Conservation (phyloP, 2,329 filamentous ascomycete species). For the Neonectria magnoliae region DNA sequence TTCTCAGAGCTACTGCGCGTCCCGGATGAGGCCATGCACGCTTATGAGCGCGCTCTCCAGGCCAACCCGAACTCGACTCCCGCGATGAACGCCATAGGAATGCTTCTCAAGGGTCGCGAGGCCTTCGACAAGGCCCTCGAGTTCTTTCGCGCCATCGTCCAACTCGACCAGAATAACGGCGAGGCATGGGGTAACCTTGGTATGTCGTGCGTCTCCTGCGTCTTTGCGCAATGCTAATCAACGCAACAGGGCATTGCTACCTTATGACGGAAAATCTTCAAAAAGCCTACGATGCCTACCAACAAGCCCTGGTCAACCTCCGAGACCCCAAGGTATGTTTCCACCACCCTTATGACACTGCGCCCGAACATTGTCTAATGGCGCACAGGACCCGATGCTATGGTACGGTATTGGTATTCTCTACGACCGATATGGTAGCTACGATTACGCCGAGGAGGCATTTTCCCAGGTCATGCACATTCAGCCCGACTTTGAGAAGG, state of each 20-base stretch:
- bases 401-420: slow-evolving; percentile 99
- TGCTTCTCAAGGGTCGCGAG: slow-evolving; percentile 90
- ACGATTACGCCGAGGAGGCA: slow-evolving; percentile 97
- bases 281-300: slow-evolving; percentile 96
- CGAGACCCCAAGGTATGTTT: slow-evolving; percentile 86
- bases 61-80: slow-evolving; percentile 89
- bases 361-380: slow-evolving; percentile 24
- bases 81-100: slow-evolving; percentile 94
- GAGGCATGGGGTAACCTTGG: slow-evolving; percentile 97
- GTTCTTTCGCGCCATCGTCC: slow-evolving; percentile 89
- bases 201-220: slow-evolving; percentile 54
- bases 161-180: slow-evolving; percentile 88
- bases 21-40: slow-evolving; percentile 85
- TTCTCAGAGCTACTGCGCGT: slow-evolving; percentile 89
- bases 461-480: slow-evolving; percentile 99
- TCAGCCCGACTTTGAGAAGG: slow-evolving; percentile 97
- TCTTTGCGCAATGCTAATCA: slow-evolving; percentile 29
- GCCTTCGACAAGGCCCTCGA: slow-evolving; percentile 95
- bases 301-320: slow-evolving; percentile 92
- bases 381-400: slow-evolving; percentile 83
- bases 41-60: slow-evolving; percentile 89
- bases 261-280: slow-evolving; percentile 99
- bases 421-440: slow-evolving; percentile 94
- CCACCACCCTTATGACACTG: not conserved
- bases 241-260: slow-evolving; percentile 84